Evolutionary conservation across 768 basidiomycete genomes (phyloP).

Genomic region (Cyclocybe cylindracea): DNA sequence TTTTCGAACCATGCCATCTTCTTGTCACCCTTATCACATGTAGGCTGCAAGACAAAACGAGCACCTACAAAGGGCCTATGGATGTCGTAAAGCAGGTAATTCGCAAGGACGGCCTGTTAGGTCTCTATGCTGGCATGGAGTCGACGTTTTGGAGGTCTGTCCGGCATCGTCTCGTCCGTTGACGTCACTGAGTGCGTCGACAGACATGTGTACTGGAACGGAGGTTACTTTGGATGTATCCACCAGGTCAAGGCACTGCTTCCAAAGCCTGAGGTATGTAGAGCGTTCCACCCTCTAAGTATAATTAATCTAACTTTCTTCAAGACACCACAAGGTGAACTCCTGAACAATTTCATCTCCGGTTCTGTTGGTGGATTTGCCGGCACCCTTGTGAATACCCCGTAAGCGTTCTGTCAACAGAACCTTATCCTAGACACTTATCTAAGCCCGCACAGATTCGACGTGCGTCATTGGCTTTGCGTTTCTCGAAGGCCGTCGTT

Average conservation of each 20-base stretch:
- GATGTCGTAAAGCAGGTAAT: conserved; percentile 86
- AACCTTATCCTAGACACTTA: not conserved
- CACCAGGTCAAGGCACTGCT: conserved; percentile 79
- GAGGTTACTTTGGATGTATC: conserved; percentile 94
- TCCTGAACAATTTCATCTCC: conserved; percentile 92
- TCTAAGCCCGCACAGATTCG: conserved; percentile 25
- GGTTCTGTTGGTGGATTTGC: conserved; percentile 89
- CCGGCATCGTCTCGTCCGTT: not conserved
- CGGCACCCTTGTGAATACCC: conserved; percentile 91
- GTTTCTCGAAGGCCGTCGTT: not conserved
- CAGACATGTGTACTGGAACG: conserved; percentile 90
- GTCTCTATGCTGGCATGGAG: conserved; percentile 94
- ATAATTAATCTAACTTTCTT: not conserved
- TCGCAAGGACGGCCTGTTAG: conserved; percentile 76
- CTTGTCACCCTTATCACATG: not conserved
- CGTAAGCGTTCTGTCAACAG: conserved; percentile 45
- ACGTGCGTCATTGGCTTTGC: conserved; percentile 20
- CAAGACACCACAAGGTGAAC: conserved; percentile 64
- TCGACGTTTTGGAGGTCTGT: conserved; percentile 93
- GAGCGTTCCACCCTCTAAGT: not conserved
- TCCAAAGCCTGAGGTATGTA: conserved; percentile 80
- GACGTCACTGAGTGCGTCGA: conserved; percentile 3
- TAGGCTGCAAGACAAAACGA: conserved; percentile 90
- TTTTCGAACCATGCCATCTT: not conserved
- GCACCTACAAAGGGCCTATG: conserved; percentile 87